Percentiles rank a stretch among this genome's conserved stretches.
Conservation (phyloP, 495 filamentous ascomycete species). For the Neurospora sp. region DNA sequence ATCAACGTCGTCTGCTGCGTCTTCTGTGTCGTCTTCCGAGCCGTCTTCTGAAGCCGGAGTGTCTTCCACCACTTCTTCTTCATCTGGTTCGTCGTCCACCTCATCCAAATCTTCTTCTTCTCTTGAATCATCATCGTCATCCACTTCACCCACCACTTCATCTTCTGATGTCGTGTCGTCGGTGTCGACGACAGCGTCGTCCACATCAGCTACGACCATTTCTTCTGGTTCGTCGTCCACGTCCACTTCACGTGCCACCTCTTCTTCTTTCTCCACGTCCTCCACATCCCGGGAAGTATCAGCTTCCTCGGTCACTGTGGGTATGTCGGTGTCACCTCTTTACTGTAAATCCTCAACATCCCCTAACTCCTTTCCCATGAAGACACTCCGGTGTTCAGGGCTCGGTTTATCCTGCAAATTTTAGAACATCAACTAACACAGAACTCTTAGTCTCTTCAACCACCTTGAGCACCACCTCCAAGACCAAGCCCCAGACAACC, state of each 20-base stretch:
- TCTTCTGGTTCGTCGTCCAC: background rate
- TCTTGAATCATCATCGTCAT: background rate
- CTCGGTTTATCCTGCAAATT: background rate
- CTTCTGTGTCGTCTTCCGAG: slow-evolving; percentile 2
- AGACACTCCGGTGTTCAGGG: background rate
- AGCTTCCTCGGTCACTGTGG: slow-evolving; percentile 17
- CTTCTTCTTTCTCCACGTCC: background rate
- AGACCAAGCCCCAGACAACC: slow-evolving; percentile 1
- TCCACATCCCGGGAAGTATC: slow-evolving; percentile 3
- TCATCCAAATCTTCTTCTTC: background rate
- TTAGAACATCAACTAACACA: background rate
- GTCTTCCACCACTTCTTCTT: slow-evolving; percentile 1
- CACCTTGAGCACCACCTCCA: slow-evolving; percentile 1
- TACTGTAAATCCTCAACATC: background rate
- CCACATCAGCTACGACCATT: background rate
- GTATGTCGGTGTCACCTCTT: slow-evolving; percentile 12
- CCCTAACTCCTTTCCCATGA: background rate
- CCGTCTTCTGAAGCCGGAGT: background rate
- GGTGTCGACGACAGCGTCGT: background rate
- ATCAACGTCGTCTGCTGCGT: slow-evolving; percentile 1
- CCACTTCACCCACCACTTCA: slow-evolving; percentile 2
- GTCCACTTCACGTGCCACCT: slow-evolving; percentile 1
- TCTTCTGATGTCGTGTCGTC: background rate
- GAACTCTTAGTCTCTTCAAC: background rate
- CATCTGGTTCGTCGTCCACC: slow-evolving; percentile 1